Conservation (phyloP, 805 yeast genomes). For the Yarrowia osloensis region DNA sequence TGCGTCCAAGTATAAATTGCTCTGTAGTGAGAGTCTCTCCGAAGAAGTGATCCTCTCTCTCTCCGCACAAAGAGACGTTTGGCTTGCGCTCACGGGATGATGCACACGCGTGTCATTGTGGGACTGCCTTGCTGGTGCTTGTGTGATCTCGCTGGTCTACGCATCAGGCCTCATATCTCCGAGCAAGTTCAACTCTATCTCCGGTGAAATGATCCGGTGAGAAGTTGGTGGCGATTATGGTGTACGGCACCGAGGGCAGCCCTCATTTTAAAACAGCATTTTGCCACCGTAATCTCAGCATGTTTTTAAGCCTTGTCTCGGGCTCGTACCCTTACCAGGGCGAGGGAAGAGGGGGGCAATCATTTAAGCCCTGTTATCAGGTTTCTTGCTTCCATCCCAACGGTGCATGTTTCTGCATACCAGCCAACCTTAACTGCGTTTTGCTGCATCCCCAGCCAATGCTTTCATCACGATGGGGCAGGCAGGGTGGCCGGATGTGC, state of each 20-base stretch:
- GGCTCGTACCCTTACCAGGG: not conserved
- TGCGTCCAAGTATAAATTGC: slow-evolving; percentile 1
- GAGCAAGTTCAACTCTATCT: slow-evolving; percentile 6
- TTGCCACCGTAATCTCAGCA: slow-evolving; percentile 6
- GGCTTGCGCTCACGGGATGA: slow-evolving; percentile 17
- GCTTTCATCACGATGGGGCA: slow-evolving; percentile 18
- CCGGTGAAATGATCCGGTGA: slow-evolving; percentile 13
- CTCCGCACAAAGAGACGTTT: not conserved
- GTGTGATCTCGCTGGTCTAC: no score
- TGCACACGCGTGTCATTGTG: not conserved
- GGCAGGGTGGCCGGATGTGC: slow-evolving; percentile 1
- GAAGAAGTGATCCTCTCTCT: not conserved
- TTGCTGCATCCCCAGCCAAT: slow-evolving; percentile 21
- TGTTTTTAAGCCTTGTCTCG: not conserved
- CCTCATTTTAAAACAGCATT: not conserved
- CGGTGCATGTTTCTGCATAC: slow-evolving; percentile 16
- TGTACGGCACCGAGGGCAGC: not conserved
- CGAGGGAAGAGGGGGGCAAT: not conserved
- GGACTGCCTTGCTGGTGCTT: not conserved
- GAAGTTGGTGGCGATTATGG: not conserved
- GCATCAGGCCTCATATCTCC: not conserved
- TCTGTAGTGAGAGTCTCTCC: not conserved
- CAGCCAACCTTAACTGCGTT: not conserved
- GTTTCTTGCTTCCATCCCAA: slow-evolving; percentile 25
- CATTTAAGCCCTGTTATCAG: slow-evolving; percentile 20